A percentile compares a stretch with the other conserved stretches of the same genome.
phyloP scores from a whole-genome alignment of 164 flowering plant genomes.

The Magnolia kwangsiensis region DNA sequence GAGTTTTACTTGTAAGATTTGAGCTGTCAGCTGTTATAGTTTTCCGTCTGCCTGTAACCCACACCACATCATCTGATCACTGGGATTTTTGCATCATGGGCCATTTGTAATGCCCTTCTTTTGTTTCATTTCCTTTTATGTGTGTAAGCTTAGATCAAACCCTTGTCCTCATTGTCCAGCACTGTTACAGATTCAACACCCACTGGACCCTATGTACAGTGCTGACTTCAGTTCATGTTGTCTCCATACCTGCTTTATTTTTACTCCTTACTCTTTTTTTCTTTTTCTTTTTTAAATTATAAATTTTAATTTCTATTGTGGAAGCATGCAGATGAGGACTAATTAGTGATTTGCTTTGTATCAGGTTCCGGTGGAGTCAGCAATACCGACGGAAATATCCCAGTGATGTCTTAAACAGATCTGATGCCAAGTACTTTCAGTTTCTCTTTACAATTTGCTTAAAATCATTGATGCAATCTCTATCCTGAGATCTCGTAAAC shows the following conservation, averaged over 20 bases:
- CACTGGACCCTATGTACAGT: too few relatives aligned
- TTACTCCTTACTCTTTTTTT: background rate
- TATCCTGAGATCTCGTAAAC: background rate
- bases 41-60: too few relatives aligned
- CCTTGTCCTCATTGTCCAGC: too few relatives aligned
- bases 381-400: constrained; percentile 82
- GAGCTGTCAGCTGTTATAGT: too few relatives aligned
- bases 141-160: too few relatives aligned
- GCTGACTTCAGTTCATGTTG: background rate
- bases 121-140: too few relatives aligned
- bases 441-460: background rate
- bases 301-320: background rate
- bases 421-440: constrained; percentile 53
- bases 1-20: too few relatives aligned
- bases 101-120: too few relatives aligned
- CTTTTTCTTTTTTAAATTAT: background rate
- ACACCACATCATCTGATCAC: too few relatives aligned
- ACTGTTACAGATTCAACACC: too few relatives aligned
- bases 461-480: background rate
- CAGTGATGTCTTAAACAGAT: constrained; percentile 58
- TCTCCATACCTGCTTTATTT: background rate
- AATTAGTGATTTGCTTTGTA: background rate
- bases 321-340: background rate
- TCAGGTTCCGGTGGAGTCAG: constrained; percentile 80
- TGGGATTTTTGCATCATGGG: too few relatives aligned